A percentile compares a stretch with the other conserved stretches of the same genome.
These are phyloP conservation scores for Blepharisma stoltei DNA, from an alignment of 73 alveolate species.

Conservation along the genomic window DNA sequence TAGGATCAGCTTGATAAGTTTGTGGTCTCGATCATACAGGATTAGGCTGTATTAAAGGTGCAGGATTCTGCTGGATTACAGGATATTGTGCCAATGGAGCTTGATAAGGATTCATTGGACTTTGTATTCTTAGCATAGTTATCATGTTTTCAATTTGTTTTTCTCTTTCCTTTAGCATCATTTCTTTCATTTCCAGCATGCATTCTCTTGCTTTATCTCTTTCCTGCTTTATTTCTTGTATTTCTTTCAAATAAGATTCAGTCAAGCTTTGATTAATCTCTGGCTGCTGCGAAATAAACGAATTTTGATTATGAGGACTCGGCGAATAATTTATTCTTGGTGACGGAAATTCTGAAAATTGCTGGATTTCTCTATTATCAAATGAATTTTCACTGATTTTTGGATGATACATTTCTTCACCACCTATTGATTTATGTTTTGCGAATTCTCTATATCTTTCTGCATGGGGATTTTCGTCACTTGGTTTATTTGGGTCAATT, in stretches of 20 bases:
- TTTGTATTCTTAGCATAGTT: background rate
- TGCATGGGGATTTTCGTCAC: conserved; percentile 13
- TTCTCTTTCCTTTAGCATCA: conserved; percentile 15
- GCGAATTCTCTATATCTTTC: background rate
- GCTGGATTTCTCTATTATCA: too few relatives aligned
- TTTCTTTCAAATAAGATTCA: conserved; percentile 8
- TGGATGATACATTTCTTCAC: background rate
- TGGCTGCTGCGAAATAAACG: too few relatives aligned
- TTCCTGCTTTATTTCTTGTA: conserved; percentile 10
- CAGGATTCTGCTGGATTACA: too few relatives aligned
- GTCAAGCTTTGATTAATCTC: too few relatives aligned
- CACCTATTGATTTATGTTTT: background rate
- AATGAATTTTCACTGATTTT: background rate
- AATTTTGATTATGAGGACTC: too few relatives aligned
- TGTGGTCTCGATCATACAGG: too few relatives aligned
- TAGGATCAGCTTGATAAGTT: too few relatives aligned
- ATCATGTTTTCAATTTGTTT: background rate
- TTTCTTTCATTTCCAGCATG: conserved; percentile 22
- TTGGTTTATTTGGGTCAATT: conserved; percentile 11
- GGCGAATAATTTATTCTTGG: too few relatives aligned
- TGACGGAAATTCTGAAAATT: too few relatives aligned
- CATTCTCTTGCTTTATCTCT: conserved; percentile 6
- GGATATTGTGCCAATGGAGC: too few relatives aligned
- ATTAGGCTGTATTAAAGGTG: too few relatives aligned
- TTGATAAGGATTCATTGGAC: background rate